Evolutionary conservation across 257 asterid species (phyloP).

Genomic region (Striga asiatica): DNA sequence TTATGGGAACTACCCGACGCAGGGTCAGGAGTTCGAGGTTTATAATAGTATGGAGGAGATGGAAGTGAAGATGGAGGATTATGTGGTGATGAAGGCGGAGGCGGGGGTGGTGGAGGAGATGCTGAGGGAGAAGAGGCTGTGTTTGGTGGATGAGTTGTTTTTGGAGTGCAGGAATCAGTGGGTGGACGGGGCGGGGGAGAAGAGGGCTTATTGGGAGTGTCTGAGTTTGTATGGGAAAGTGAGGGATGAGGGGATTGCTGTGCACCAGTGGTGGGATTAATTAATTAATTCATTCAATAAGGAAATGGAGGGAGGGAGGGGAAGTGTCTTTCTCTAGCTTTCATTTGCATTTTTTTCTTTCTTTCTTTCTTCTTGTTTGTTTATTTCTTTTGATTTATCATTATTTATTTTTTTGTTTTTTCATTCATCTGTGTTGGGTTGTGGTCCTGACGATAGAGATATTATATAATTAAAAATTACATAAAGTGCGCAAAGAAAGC

Average conservation of each 20-base stretch:
- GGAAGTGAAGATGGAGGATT: constrained; percentile 48
- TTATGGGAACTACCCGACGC: constrained; percentile 45
- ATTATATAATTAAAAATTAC: no score
- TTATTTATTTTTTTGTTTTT: no score
- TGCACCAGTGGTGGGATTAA: constrained; percentile 85
- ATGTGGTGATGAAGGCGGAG: constrained; percentile 81
- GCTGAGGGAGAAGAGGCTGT: constrained; percentile 39
- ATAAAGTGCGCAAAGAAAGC: no score
- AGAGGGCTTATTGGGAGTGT: constrained; percentile 86
- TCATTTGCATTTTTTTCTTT: no score
- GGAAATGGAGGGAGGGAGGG: constrained; percentile 25
- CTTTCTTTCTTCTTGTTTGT: no score
- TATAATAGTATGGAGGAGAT: constrained; percentile 42
- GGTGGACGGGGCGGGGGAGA: constrained; percentile 24
- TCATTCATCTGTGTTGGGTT: no score
- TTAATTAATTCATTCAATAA: not conserved
- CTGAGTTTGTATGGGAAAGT: constrained; percentile 64
- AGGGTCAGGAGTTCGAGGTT: constrained; percentile 48
- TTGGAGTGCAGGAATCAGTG: constrained; percentile 65
- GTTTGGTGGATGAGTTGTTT: constrained; percentile 63
- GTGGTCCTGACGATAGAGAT: no score
- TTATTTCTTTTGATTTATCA: no score
- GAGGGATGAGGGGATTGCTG: constrained; percentile 74
- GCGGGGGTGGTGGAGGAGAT: constrained; percentile 68
- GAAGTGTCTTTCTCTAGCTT: no score